Evolutionary conservation across 495 filamentous ascomycete species (phyloP).

Genomic region (Penicillium roqueforti): DNA sequence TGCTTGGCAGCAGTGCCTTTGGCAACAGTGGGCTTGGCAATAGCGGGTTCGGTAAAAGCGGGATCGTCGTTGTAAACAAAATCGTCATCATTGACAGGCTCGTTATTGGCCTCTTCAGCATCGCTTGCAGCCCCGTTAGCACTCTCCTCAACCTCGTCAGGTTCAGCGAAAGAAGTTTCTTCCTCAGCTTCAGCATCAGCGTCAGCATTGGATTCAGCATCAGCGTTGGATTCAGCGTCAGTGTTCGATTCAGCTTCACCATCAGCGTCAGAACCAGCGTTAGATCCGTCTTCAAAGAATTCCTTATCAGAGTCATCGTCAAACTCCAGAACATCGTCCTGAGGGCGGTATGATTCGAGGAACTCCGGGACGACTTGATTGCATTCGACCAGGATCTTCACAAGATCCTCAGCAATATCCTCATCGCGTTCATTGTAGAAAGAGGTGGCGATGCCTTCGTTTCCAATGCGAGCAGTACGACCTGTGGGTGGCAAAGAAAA

Average conservation of each 20-base stretch:
- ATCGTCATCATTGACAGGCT: background rate
- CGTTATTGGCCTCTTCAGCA: background rate
- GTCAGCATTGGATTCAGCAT: constrained; percentile 7
- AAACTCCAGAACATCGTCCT: constrained; percentile 49
- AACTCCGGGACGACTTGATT: constrained; percentile 79
- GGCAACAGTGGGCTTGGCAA: background rate
- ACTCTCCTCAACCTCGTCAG: background rate
- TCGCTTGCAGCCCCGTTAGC: background rate
- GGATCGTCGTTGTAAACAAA: background rate
- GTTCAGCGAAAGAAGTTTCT: constrained; percentile 4
- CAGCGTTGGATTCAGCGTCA: too few species aligned
- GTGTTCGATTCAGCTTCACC: too few species aligned
- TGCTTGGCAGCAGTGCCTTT: too few species aligned
- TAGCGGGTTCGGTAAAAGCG: too few species aligned
- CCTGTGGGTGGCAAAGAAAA: constrained; percentile 40
- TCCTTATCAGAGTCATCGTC: constrained; percentile 58
- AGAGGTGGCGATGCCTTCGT: constrained; percentile 78
- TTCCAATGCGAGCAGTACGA: constrained; percentile 90
- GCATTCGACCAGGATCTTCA: constrained; percentile 75
- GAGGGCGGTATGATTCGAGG: constrained; percentile 58
- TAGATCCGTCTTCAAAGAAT: constrained; percentile 25
- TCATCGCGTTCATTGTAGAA: constrained; percentile 77
- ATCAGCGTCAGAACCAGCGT: constrained; percentile 9
- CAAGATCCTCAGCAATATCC: constrained; percentile 63
- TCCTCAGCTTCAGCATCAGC: background rate